Base-by-base conservation (phyloP, 331 rosid species). In the Cydonia oblonga region DNA sequence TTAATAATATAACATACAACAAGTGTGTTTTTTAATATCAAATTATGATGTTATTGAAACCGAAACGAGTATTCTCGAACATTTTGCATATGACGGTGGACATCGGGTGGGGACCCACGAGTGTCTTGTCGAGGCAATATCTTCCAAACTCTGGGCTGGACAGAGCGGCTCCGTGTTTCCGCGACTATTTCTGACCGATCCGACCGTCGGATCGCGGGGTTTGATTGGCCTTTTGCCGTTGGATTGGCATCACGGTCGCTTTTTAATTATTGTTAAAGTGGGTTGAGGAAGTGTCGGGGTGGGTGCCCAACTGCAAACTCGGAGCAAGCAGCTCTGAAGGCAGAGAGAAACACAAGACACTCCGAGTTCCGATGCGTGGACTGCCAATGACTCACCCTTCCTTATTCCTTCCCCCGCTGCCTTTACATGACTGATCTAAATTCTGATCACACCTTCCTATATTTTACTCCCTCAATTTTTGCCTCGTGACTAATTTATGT, bases 141-240 rank as follows among this genome's bases (percentile, higher is more conserved):
- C 72, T 83, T 89, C 92, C 96, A 71, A 83, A 80, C 85, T 89
- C 90, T 76, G 84, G 81, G 92, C 81, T 25, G 68, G 59, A 19
- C 68, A 59, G 83, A 80, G 87, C 96, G 92, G 85, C 96, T 82
- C 85, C 96, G 86, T 81, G 86, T 87, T 83, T 82, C 88, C 87
- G 87, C 88, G 70, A 58, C 76, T 25, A 74, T 18, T n/a, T 46
- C 10, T 68, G n/a, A 24, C 24, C 24, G 6, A 3, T 30, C 68
- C 3, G 0, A 30, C 70, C 82, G 75, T 84, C 66, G 33, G 74
- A 79, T 73, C 33, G 2, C 7, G 19, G 22, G n/a, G 25, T 15
- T 6, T 9, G 6, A 2, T 8, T 0, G 9, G 22, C 9, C 7
- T 14, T 22, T 4, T 2, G 3, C 78, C 84, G 78, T 53, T 28